phyloP scores from a whole-genome alignment of 2,329 filamentous ascomycete genomes.

The Colletotrichum cereale region DNA sequence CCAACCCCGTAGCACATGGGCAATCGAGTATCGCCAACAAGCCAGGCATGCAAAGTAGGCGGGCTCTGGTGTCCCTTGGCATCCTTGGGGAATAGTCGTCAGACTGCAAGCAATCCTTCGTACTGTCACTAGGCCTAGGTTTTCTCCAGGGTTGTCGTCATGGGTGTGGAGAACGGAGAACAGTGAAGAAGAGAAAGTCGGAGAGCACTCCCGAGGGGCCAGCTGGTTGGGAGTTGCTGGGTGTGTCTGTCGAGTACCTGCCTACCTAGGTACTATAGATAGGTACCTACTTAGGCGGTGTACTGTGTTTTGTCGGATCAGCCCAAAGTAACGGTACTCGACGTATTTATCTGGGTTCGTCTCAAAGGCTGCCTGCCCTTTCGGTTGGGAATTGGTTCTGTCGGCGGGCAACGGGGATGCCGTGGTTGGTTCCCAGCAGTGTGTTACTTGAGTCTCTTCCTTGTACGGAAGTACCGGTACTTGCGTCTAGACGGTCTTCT shows the following conservation, averaged over 20 bases:
- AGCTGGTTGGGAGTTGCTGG: not conserved
- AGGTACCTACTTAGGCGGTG: no score
- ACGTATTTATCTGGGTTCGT: not conserved
- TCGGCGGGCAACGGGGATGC: not conserved
- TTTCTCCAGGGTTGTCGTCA: conserved; percentile 29
- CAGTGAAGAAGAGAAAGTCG: not conserved
- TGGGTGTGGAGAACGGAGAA: conserved; percentile 17
- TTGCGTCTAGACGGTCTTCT: not conserved
- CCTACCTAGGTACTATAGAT: no score
- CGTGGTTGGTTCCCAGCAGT: conserved; percentile 6
- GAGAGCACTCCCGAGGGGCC: conserved; percentile 6
- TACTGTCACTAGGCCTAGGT: not conserved
- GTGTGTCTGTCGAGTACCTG: no score
- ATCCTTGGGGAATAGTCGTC: not conserved
- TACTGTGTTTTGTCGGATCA: not conserved
- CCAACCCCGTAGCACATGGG: conserved; percentile 2
- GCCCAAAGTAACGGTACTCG: not conserved
- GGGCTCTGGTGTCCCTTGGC: not conserved
- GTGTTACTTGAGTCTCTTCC: not conserved
- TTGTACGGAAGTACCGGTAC: not conserved
- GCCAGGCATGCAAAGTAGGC: not conserved
- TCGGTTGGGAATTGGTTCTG: not conserved
- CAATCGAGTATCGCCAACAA: not conserved
- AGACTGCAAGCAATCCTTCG: not conserved
- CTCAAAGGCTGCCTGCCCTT: not conserved